phyloP scores from a whole-genome alignment of 257 asterid genomes.

The Dorcoceras hygrometricum region DNA sequence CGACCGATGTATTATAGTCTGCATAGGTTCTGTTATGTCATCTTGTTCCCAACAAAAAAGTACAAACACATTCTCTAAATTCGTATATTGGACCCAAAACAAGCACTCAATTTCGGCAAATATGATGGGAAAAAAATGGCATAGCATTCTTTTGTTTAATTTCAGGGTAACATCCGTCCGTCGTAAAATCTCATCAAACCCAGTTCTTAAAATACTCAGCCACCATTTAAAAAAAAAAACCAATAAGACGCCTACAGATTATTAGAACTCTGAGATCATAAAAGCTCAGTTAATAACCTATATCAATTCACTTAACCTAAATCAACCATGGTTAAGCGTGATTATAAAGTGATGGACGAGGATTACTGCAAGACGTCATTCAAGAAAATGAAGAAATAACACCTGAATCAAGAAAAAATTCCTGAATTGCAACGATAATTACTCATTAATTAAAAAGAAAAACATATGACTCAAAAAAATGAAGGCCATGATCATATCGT shows the following conservation, averaged over 20 bases:
- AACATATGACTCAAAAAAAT: neutral
- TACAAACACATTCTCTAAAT: neutral
- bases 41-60: neutral
- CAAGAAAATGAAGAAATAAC: too few species aligned
- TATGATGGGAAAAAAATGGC: conserved; percentile 7
- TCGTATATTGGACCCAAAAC: neutral
- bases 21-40: neutral
- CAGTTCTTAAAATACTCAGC: conserved; percentile 13
- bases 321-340: neutral
- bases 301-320: neutral
- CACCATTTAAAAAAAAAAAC: too few species aligned
- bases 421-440: neutral
- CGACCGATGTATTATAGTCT: neutral
- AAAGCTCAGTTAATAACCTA: neutral
- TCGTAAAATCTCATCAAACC: neutral
- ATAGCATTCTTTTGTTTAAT: neutral
- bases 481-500: neutral
- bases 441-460: neutral
- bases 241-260: too few species aligned
- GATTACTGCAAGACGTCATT: conserved; percentile 12
- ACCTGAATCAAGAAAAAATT: neutral
- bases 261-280: neutral
- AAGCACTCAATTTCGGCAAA: too few species aligned
- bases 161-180: neutral
- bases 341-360: neutral